Conservation (phyloP, 352 stramenopile genomes). For the Globisporangium lucens region DNA sequence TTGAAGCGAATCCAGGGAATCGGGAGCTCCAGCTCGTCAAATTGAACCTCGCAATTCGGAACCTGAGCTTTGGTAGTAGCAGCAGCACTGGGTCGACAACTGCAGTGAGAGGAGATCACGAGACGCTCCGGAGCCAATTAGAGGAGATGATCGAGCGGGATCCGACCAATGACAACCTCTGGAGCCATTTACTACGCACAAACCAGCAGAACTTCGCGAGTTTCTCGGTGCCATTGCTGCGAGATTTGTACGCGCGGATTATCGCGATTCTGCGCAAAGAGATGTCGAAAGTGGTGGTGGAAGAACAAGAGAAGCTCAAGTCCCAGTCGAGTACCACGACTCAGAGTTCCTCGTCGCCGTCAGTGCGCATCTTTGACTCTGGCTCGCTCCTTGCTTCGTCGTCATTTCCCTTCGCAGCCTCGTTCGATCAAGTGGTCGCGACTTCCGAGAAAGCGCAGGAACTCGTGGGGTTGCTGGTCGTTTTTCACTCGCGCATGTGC, state of each 20-base stretch:
- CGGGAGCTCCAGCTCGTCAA: constrained; percentile 41
- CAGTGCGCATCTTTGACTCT: constrained; percentile 26
- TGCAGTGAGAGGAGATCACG: constrained; percentile 23
- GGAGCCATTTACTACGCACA: constrained; percentile 48
- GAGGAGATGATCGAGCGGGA: constrained; percentile 55
- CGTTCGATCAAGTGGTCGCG: not conserved
- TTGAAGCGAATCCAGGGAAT: constrained; percentile 45
- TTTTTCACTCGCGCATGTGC: constrained; percentile 55
- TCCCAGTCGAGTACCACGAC: not conserved
- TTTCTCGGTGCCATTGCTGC: constrained; percentile 67
- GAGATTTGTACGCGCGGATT: constrained; percentile 68
- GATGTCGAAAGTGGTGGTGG: constrained; percentile 12
- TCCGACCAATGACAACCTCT: constrained; percentile 45
- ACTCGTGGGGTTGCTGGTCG: constrained; percentile 21
- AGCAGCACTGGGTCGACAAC: constrained; percentile 3
- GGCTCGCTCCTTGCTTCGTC: constrained; percentile 21
- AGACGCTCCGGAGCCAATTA: constrained; percentile 31
- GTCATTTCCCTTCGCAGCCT: not conserved
- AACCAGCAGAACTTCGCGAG: constrained; percentile 61
- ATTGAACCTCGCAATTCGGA: constrained; percentile 47
- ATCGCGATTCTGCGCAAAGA: constrained; percentile 46
- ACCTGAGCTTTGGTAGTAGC: not conserved
- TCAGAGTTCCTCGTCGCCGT: constrained; percentile 10
- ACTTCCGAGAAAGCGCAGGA: not conserved
- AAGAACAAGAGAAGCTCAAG: not conserved